These are phyloP conservation scores for Scedosporium dehoogii DNA, from an alignment of 2,329 filamentous ascomycete genomes.

Conservation along the genomic window DNA sequence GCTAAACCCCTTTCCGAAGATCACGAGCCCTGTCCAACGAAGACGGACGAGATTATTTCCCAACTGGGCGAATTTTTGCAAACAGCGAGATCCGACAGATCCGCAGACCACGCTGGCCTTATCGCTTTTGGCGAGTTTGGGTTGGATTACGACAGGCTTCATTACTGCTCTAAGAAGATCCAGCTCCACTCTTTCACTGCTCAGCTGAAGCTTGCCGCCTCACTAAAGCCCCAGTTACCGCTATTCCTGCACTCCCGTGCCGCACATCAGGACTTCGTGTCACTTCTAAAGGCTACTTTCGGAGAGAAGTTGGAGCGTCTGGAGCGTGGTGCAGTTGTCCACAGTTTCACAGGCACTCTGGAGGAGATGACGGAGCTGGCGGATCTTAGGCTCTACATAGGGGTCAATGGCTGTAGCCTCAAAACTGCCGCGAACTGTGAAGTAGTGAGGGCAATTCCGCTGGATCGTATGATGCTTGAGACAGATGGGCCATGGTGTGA, in stretches of 20 bases:
- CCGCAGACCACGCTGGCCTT: slow-evolving; percentile 52
- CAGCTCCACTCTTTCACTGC: slow-evolving; percentile 79
- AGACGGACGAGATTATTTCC: slow-evolving; percentile 39
- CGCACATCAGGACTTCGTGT: slow-evolving; percentile 75
- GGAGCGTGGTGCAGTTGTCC: slow-evolving; percentile 72
- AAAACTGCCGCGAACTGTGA: slow-evolving; percentile 87
- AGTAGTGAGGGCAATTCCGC: slow-evolving; percentile 68
- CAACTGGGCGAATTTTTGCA: slow-evolving; percentile 56
- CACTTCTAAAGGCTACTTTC: slow-evolving; percentile 51
- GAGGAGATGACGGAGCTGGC: slow-evolving; percentile 78
- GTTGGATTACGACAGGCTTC: slow-evolving; percentile 88
- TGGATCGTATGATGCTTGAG: slow-evolving; percentile 82
- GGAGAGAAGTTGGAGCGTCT: slow-evolving; percentile 53
- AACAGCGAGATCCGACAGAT: slow-evolving; percentile 40
- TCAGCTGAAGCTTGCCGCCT: slow-evolving; percentile 70
- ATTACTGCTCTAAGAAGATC: slow-evolving; percentile 65
- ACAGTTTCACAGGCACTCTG: slow-evolving; percentile 84
- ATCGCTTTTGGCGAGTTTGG: slow-evolving; percentile 92
- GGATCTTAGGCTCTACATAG: slow-evolving; percentile 74
- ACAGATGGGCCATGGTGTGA: slow-evolving; percentile 98
- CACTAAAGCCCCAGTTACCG: slow-evolving; percentile 61
- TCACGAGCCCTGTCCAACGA: slow-evolving; percentile 24
- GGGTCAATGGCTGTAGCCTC: slow-evolving; percentile 93
- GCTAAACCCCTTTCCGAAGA: slow-evolving; percentile 38
- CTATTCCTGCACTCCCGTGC: slow-evolving; percentile 89